These are phyloP conservation scores for Ramichloridium luteum DNA, from an alignment of 2,329 filamentous ascomycete species.

Conservation along the genomic window DNA sequence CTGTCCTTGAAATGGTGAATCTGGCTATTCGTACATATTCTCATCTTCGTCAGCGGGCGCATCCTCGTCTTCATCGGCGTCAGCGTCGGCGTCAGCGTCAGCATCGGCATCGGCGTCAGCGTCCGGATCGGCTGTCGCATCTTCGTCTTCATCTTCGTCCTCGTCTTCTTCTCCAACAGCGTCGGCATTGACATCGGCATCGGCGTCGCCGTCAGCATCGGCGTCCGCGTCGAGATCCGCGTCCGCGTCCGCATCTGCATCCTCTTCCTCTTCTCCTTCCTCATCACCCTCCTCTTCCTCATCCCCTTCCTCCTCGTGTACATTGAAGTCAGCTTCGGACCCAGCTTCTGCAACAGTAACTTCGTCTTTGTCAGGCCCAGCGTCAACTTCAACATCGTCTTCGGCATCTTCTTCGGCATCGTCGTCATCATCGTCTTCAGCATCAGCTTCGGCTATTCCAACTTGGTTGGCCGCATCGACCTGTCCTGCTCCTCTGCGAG, in stretches of 20 bases:
- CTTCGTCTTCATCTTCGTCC: constrained; percentile 16
- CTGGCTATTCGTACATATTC: constrained; percentile 19
- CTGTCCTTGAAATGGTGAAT: too few species aligned
- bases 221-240: constrained; percentile 19
- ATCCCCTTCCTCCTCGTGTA: constrained; percentile 13
- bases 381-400: constrained; percentile 17
- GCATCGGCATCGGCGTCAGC: constrained; percentile 11
- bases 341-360: constrained; percentile 18
- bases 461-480: too few species aligned
- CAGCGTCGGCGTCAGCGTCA: constrained; percentile 6
- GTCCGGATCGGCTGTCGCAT: constrained; percentile 13
- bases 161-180: constrained; percentile 8
- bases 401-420: constrained; percentile 18
- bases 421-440: constrained; percentile 22
- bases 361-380: constrained; percentile 6
- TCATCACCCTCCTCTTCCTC: constrained; percentile 14
- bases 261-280: constrained; percentile 8
- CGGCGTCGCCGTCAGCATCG: constrained; percentile 13
- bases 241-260: constrained; percentile 12
- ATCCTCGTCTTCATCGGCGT: constrained; percentile 18
- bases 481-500: too few species aligned
- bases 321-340: neutral
- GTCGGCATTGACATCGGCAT: constrained; percentile 17
- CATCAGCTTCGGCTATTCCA: constrained; percentile 16
- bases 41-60: constrained; percentile 17